A percentile compares a stretch with the other conserved stretches of the same genome.
phyloP scores from a whole-genome alignment of 1,284 basidiomycete species.

The Chalciporus piperatoides region DNA sequence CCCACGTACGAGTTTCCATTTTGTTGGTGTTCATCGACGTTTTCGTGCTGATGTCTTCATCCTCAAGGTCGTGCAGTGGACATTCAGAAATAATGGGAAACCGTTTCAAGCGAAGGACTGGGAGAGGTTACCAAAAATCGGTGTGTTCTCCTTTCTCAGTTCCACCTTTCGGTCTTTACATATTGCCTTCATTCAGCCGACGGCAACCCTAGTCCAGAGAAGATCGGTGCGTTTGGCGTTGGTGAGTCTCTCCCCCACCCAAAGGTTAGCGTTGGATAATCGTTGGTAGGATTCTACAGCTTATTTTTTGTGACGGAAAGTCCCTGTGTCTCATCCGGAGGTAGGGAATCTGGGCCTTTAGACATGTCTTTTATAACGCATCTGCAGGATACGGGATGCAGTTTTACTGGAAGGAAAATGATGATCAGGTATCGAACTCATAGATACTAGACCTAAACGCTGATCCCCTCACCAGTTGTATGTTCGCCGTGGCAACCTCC shows the following conservation, averaged over 20 bases:
- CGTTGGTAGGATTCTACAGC: constrained; percentile 4
- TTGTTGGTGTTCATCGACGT: not conserved
- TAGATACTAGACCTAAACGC: not conserved
- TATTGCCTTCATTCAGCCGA: constrained; percentile 45
- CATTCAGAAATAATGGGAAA: constrained; percentile 84
- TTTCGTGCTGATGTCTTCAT: not conserved
- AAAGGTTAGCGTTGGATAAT: not conserved
- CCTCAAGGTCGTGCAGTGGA: constrained; percentile 41
- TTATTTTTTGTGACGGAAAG: constrained; percentile 2
- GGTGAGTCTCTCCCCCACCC: constrained; percentile 36
- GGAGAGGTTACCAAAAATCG: constrained; percentile 84
- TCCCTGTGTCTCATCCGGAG: constrained; percentile 2
- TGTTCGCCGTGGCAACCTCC: constrained; percentile 62
- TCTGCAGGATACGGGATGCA: constrained; percentile 67
- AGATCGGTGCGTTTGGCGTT: constrained; percentile 82
- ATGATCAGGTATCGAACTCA: constrained; percentile 54
- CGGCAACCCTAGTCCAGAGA: constrained; percentile 77
- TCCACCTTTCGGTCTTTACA: not conserved
- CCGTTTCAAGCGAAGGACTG: constrained; percentile 79
- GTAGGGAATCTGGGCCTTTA: not conserved
- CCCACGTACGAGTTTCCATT: not conserved
- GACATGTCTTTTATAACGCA: too few species aligned
- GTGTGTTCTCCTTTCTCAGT: constrained; percentile 32
- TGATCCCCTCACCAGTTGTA: constrained; percentile 4
- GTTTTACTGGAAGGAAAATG: constrained; percentile 87